Evolutionary conservation across 1,284 basidiomycete genomes (phyloP), one percentile per base, ranked within the genome.

Genomic region (Ganoderma boninense): DNA sequence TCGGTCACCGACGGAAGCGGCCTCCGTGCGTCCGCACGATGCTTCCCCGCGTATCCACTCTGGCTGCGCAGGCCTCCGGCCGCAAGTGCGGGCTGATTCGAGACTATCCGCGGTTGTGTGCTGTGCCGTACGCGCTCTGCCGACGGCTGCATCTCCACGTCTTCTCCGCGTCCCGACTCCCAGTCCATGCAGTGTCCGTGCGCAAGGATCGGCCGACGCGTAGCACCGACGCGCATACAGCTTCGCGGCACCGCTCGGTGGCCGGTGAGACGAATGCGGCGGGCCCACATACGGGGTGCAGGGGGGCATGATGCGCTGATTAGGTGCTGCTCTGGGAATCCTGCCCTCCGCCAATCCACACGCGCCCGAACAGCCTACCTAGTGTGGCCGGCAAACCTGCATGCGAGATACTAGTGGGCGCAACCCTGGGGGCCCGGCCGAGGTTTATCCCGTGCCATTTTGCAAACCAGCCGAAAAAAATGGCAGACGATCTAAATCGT

Each of bases 1-100:
- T 52, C 49, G 23, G 49, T 52, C 23, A 52, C 49, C 60, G 60
- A 42, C 40, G 40, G 38, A 43, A 62, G 40, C 60, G 60, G 60
- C 23, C 16, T 26, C 38, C 38, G 40, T 26, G n/a, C 54, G 54
- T 57, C 54, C 54, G 35, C 23, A 23, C 49, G 6, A 42, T 44
- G 60, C 14, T 16, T 26, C 10, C 40, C 60, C 40, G 60, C 23
- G 38, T 42, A 62, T 62, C 40, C 60, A 18, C 18, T 38, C 38
- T 4, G 38, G 38, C 38, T 7, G 38, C 38, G 3, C 38, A 38
- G 38, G 38, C 38, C 38, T 38, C 38, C 6, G 38, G 38, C 38
- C 38, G 38, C 38, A 38, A 18, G 32, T 29, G 32, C 54, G 32
- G 16, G 32, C 54, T 57, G 29, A 62, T 42, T 62, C 40, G 38